Evolutionary conservation across 208 protist species (phyloP), one percentile per base, ranked within the genome.

Genomic region (Willaertia magna): DNA sequence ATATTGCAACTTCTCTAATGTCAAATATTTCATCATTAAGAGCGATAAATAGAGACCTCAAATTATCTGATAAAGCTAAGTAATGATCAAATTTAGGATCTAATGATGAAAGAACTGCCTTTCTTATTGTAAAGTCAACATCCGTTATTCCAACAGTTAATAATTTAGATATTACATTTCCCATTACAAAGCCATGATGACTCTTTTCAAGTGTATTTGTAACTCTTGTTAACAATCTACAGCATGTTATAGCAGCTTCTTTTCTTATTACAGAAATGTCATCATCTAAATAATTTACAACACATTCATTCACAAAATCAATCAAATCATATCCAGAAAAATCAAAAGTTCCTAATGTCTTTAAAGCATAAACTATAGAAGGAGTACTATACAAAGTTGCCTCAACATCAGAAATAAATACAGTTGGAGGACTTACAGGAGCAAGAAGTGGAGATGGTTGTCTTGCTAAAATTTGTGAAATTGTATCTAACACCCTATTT

Each of bases 21-120:
- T 89, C 87, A 89, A 96, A 96, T 0, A 89, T 84, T 82, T 96
- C 93, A 85, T 97, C 95, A 85, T 97, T 96, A 12, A 97, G 85
- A 0, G 93, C 93, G 22, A 95, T 87, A 52, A 96, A 96, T n/a
- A 97, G 86, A 2, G 85, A 89, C 43, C 92, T 87, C 4, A 97
- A 85, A 85, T 92, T 95, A 46, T 95, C 89, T 16, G 94, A 88
- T 79, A 96, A 91, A 9, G 93, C 92, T 12, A 97, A 87, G 84
- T 94, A 90, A 18, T 89, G 43, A 84, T 97, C 95, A 84, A 97
- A 97, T 18, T 84, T 59, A 4, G 76, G 16, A 43, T 86, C 84
- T 4, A 86, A 52, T 18, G 49, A 86, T 2, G 39, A 61, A 46
- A 86, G 78, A 51, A 86, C 40, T n/a, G 55, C 40, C 14, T 22